These are phyloP conservation scores for Xylaria acuta DNA, from an alignment of 495 filamentous ascomycete genomes.

Conservation along the genomic window DNA sequence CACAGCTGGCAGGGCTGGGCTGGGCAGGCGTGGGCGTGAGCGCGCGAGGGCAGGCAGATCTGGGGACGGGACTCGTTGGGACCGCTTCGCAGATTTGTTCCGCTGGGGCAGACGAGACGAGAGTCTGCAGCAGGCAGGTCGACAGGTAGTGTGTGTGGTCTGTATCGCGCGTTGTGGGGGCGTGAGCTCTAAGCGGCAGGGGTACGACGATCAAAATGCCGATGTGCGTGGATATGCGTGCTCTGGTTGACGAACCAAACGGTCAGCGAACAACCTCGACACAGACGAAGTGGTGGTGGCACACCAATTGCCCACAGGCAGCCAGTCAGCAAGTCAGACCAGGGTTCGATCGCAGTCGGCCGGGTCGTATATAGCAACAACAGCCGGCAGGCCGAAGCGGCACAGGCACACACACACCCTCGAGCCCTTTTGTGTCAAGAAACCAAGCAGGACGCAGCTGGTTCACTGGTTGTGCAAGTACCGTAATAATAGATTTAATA, in stretches of 20 bases:
- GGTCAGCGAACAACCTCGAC: slow-evolving; percentile 23
- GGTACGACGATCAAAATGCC: slow-evolving; percentile 41
- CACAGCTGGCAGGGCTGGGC: slow-evolving; percentile 47
- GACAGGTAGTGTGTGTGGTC: slow-evolving; percentile 24
- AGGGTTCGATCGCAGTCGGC: slow-evolving; percentile 15
- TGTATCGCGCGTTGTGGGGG: slow-evolving; percentile 46
- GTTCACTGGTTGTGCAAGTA: neutral
- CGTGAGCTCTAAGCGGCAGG: slow-evolving; percentile 40
- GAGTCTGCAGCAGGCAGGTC: slow-evolving; percentile 21
- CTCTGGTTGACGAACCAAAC: slow-evolving; percentile 17
- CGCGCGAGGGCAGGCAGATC: slow-evolving; percentile 36
- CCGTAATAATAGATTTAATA: neutral
- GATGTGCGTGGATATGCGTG: slow-evolving; percentile 29
- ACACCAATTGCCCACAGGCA: slow-evolving; percentile 21
- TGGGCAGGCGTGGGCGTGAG: slow-evolving; percentile 38
- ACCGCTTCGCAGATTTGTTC: slow-evolving; percentile 38
- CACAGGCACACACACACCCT: slow-evolving; percentile 11
- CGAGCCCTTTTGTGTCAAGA: neutral
- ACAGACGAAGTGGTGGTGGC: slow-evolving; percentile 13
- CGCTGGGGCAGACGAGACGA: slow-evolving; percentile 23
- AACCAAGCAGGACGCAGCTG: neutral
- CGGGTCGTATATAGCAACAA: slow-evolving; percentile 16
- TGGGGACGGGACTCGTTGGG: slow-evolving; percentile 42
- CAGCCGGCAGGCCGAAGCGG: slow-evolving; percentile 15
- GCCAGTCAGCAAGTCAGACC: slow-evolving; percentile 25